These are phyloP conservation scores for Diplotaxis tenuifolia DNA, from an alignment of 345 rosid genomes.

Conservation along the genomic window DNA sequence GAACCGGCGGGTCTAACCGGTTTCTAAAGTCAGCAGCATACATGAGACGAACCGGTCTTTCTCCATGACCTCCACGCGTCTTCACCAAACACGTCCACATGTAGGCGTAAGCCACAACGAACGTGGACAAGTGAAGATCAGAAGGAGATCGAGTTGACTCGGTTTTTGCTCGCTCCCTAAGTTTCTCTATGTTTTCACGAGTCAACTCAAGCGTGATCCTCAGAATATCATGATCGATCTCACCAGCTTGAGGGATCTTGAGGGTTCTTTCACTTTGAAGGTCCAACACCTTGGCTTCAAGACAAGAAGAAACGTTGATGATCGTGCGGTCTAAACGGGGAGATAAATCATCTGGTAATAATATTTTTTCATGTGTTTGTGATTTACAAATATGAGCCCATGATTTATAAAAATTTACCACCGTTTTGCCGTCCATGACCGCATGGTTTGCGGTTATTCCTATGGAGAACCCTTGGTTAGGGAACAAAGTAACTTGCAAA, in stretches of 20 bases:
- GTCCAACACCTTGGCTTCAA: not conserved
- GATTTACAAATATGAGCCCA: not conserved
- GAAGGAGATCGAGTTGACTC: not conserved
- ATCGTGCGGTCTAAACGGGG: not conserved
- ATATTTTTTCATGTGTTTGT: not conserved
- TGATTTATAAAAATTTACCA: not conserved
- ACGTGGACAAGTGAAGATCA: not conserved
- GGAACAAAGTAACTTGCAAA: not conserved
- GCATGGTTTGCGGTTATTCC: not conserved
- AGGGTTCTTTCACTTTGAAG: not conserved
- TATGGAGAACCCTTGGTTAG: not conserved
- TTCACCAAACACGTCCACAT: not conserved
- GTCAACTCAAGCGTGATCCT: not conserved
- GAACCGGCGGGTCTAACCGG: slow-evolving; percentile 1
- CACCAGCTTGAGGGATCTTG: not conserved
- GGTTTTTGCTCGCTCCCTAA: not conserved
- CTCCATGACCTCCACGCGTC: not conserved
- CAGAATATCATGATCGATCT: not conserved
- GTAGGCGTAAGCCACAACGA: not conserved
- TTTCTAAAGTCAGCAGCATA: not conserved
- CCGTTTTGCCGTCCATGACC: not conserved
- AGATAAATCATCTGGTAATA: not conserved
- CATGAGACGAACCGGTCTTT: not conserved
- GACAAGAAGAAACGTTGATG: not conserved
- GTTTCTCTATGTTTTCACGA: not conserved